Evolutionary conservation across 73 alveolate genomes (phyloP), one percentile per base, ranked within the genome.

Genomic region (Tetrahymena elliotti): DNA sequence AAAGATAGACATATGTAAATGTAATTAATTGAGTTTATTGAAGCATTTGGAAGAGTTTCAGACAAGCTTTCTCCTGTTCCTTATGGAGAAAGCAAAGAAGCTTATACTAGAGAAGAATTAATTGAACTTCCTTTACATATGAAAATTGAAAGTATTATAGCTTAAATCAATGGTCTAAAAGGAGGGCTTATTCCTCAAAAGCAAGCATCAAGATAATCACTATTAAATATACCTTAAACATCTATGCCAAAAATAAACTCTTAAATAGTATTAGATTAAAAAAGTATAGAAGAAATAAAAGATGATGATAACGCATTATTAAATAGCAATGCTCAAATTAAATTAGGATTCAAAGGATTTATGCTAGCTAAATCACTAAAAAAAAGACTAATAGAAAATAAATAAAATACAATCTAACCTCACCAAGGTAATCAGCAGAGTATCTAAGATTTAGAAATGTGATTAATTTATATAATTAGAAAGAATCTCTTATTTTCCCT

Each of bases 11-110:
- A 98, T 83, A 96, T 97, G 93, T 93, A 97, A 68, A 98, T 98
- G 99, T 27, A 93, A 24, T 96, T 94, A 68, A 94, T 96, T 38
- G 99, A 98, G 92, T 98, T 98, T 68, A 37, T 98, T 7, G 99
- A 98, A 95, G 98, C 97, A 20, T 33, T 98, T 24, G 98, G 97
- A 94, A 94, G 99, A 52, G 95, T 96, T n/a, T 98, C 99, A 12
- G 98, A 97, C 12, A 96, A 92, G 12, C 47, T 94, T 3, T 47
- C 93, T 52, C 95, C 96, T 33, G 95, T 82, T 39, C 96, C 96
- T 31, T 52, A 84, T 33, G 83, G 94, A 22, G 96, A 94, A 37
- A 20, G 20, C n/a, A 92, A 54, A 24, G 96, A 94, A 3, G 40
- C 93, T n/a, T 94, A 53, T 7, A 40, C 95, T 33, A 38, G 24